Evolutionary conservation across 495 filamentous ascomycete species (phyloP).

Genomic region (Baudoinia panamericana): DNA sequence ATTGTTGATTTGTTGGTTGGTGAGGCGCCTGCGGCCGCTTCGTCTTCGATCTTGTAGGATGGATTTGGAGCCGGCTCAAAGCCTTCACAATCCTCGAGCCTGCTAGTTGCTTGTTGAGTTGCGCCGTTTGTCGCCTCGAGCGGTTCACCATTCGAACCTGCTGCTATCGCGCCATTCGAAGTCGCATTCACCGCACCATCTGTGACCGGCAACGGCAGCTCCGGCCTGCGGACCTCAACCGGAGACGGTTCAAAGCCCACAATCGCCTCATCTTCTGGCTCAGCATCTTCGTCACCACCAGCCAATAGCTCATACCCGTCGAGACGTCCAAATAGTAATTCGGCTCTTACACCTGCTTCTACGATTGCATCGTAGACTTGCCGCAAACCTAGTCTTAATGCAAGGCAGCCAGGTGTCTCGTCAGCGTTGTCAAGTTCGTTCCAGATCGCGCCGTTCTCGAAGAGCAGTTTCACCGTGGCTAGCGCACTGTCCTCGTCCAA

Average conservation of each 20-base stretch:
- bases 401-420: constrained; percentile 88
- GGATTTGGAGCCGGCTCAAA: constrained; percentile 18
- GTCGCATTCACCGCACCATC: background rate
- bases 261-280: constrained; percentile 18
- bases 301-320: constrained; percentile 52
- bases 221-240: constrained; percentile 4
- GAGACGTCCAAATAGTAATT: constrained; percentile 51
- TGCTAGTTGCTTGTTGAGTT: no score
- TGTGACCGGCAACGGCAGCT: constrained; percentile 1
- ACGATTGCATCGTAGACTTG: constrained; percentile 76
- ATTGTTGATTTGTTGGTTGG: background rate
- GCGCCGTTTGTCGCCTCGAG: no score
- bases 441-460: constrained; percentile 89
- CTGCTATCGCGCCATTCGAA: background rate
- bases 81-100: constrained; percentile 11
- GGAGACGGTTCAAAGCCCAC: constrained; percentile 15
- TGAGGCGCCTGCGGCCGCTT: background rate
- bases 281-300: constrained; percentile 34
- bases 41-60: constrained; percentile 19
- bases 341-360: constrained; percentile 81
- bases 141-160: no score
- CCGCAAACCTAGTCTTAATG: constrained; percentile 51
- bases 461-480: constrained; percentile 58
- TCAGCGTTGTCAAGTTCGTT: constrained; percentile 77
- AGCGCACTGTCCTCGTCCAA: constrained; percentile 41